Evolutionary conservation across 306 rosid genomes (phyloP), one percentile per base, ranked within the genome.

Genomic region (Cicer judaicum): DNA sequence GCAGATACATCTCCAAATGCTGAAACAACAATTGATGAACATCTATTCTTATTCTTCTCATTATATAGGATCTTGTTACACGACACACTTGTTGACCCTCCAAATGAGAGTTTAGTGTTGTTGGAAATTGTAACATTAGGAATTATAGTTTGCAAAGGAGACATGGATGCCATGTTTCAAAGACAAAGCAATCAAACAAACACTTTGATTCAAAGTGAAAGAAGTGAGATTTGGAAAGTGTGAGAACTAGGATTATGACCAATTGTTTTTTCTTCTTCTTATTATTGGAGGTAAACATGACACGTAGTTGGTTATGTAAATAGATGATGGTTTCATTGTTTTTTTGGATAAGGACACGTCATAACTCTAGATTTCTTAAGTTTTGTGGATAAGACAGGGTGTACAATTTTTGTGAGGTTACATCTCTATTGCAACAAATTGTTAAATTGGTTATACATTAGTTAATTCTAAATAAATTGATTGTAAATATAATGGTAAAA

Each of bases 1-100:
- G 90, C 69, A 0, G 98, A 83, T 5, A 94, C 86, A 42, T 94
- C 98, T 62, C 98, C 97, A 8, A 87, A 81, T 1, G 92, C 98
- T 1, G 93, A 90, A 81, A 91, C 96, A 64, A 89, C 82, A 2
- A 79, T 69, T 12, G 74, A 75, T 4, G 77, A 82, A 40, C 81
- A 64, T 68, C 88, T 81, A 43, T 36, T 88, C 65, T 65, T 81
- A 18, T 41, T 78, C 44, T 72, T 79, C 42, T 75, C 73, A 9
- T 57, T 10, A 40, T 36, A 3, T 5, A 0, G n/a, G 67, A 21
- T 8, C 61, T 18, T 59, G 29, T 73, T 75, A 80, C 82, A 77
- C 11, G 80, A 36, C 10, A 61, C 11, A 63, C 47, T 52, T 52
- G 62, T 8, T 11, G 81, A 44, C 13, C 80, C 77, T 7, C 64